Evolutionary conservation across 2,329 filamentous ascomycete species (phyloP).

Genomic region (Ophiostoma montium): DNA sequence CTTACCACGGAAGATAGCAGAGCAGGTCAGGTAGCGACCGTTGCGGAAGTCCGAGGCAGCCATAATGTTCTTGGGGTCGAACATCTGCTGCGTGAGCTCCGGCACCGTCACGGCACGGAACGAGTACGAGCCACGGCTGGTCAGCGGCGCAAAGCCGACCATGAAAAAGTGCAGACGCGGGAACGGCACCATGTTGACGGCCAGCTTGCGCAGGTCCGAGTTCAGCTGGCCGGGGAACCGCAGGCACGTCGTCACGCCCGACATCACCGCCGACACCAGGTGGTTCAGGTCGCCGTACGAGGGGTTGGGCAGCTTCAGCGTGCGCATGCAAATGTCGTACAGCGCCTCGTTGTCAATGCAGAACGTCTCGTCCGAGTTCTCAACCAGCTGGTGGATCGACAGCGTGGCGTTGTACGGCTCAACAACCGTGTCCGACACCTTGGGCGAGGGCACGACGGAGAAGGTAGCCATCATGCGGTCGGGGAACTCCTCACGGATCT

Average conservation of each 20-base stretch:
- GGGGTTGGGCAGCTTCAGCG: slow-evolving; percentile 95
- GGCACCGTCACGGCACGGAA: slow-evolving; percentile 97
- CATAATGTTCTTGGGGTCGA: slow-evolving; percentile 99
- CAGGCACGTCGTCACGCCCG: slow-evolving; percentile 93
- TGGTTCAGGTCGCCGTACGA: slow-evolving; percentile 99
- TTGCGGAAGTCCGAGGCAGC: slow-evolving; percentile 99
- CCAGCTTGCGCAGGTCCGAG: slow-evolving; percentile 98
- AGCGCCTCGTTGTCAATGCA: slow-evolving; percentile 99
- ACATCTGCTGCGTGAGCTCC: slow-evolving; percentile 99
- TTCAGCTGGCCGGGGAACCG: slow-evolving; percentile 99
- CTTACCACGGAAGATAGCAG: slow-evolving; percentile 97
- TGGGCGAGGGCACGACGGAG: slow-evolving; percentile 96
- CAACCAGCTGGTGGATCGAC: slow-evolving; percentile 95
- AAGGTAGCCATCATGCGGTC: slow-evolving; percentile 99
- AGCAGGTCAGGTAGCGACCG: slow-evolving; percentile 98
- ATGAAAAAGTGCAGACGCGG: slow-evolving; percentile 99
- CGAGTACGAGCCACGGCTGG: slow-evolving; percentile 68
- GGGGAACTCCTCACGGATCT: slow-evolving; percentile 99
- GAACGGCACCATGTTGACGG: slow-evolving; percentile 99
- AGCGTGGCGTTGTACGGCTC: slow-evolving; percentile 99
- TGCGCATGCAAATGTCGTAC: slow-evolving; percentile 99
- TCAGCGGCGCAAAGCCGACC: slow-evolving; percentile 98
- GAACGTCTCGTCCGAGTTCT: slow-evolving; percentile 99
- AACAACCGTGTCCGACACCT: slow-evolving; percentile 98
- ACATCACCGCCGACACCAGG: slow-evolving; percentile 99